Percentiles rank a stretch among this genome's conserved stretches.
Evolutionary conservation across 1,139 yeast species (phyloP).

Genomic region (Candida glucosophila): DNA sequence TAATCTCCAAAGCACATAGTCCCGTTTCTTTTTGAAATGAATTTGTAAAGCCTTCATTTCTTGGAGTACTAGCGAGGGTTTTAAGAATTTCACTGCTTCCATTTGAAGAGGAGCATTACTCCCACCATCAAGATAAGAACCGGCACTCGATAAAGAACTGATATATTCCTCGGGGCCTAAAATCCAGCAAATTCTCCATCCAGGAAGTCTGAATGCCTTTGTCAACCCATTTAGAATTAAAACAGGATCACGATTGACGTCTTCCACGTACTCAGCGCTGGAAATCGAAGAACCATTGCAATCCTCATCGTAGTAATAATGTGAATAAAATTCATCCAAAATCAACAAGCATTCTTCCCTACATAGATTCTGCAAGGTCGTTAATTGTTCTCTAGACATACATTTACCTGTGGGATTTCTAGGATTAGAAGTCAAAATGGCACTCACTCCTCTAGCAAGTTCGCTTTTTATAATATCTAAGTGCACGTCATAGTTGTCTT

Average conservation of each 20-base stretch:
- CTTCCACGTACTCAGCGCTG: conserved; percentile 48
- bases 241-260: conserved; percentile 56
- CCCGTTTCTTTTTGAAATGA: conserved; percentile 56
- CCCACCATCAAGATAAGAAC: conserved; percentile 61
- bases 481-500: conserved; percentile 54
- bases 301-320: conserved; percentile 53
- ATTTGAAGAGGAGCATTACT: conserved; percentile 59
- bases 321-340: conserved; percentile 63
- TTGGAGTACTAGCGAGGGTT: conserved; percentile 40
- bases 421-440: conserved; percentile 55
- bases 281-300: conserved; percentile 51
- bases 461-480: conserved; percentile 48
- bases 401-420: conserved; percentile 62
- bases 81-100: conserved; percentile 51
- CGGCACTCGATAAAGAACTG: conserved; percentile 51
- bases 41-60: conserved; percentile 57
- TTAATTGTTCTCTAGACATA: conserved; percentile 43
- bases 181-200: conserved; percentile 66
- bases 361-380: conserved; percentile 48
- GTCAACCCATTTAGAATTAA: conserved; percentile 58
- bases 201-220: conserved; percentile 59
- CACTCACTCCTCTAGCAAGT: conserved; percentile 54
- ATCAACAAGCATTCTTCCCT: conserved; percentile 49
- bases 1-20: conserved; percentile 46
- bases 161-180: conserved; percentile 61